Conservation (phyloP, 176 grass and related monocot genomes). For the Eremochloa ophiuroides region DNA sequence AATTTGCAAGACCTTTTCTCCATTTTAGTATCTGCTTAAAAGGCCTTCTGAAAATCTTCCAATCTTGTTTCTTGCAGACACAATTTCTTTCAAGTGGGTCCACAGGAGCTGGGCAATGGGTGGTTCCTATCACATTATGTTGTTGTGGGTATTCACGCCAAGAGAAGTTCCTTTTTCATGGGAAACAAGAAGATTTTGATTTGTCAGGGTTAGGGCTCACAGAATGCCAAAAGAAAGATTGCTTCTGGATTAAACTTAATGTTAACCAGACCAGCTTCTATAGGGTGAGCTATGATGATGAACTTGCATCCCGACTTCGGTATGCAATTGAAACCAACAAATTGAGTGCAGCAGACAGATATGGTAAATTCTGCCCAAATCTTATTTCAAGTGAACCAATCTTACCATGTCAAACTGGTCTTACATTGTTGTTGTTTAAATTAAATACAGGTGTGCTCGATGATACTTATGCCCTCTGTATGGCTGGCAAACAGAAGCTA, state of each 20-base stretch:
- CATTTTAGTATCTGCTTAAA: background rate
- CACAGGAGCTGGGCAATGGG: slow-evolving; percentile 65
- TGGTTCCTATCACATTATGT: slow-evolving; percentile 84
- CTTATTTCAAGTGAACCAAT: background rate
- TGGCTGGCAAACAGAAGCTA: slow-evolving; percentile 81
- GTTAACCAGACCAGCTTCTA: slow-evolving; percentile 87
- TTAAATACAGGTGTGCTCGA: slow-evolving; percentile 79
- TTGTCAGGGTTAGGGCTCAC: slow-evolving; percentile 42
- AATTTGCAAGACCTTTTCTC: background rate
- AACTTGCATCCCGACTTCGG: slow-evolving; percentile 69
- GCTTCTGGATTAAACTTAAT: slow-evolving; percentile 90
- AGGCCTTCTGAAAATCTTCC: slow-evolving; percentile 6
- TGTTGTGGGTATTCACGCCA: slow-evolving; percentile 65
- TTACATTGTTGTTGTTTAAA: slow-evolving; percentile 32
- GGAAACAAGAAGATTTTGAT: slow-evolving; percentile 49
- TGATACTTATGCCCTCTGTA: slow-evolving; percentile 79
- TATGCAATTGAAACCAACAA: slow-evolving; percentile 66
- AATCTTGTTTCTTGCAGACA: slow-evolving; percentile 52
- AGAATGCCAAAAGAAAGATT: slow-evolving; percentile 31
- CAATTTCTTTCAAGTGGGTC: slow-evolving; percentile 86
- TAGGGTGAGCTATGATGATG: slow-evolving; percentile 77
- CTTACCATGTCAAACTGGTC: slow-evolving; percentile 1
- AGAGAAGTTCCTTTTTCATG: slow-evolving; percentile 74
- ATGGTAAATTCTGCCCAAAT: slow-evolving; percentile 43
- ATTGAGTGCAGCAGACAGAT: slow-evolving; percentile 79